Percentiles rank a stretch among this genome's conserved stretches.
phyloP scores from a whole-genome alignment of 2,329 filamentous ascomycete genomes.

The Saccharata proteae region DNA sequence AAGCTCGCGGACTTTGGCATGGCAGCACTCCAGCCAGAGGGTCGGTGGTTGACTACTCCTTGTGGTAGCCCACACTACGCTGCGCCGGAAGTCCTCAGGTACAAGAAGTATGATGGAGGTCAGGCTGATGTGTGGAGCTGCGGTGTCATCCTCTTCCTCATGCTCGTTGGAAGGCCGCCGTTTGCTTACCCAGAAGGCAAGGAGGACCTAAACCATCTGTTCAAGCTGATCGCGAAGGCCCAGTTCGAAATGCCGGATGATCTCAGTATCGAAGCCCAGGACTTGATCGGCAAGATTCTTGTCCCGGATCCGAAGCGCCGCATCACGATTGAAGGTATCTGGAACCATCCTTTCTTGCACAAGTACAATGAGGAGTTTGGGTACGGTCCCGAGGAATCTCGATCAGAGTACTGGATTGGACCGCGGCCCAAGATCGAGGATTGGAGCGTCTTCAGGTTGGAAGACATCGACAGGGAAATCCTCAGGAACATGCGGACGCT shows the following conservation, averaged over 20 bases:
- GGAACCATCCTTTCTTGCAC: constrained; percentile 73
- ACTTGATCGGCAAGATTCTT: constrained; percentile 70
- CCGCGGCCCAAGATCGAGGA: constrained; percentile 46
- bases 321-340: constrained; percentile 70
- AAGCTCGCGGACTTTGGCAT: constrained; percentile 98
- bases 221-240: constrained; percentile 44
- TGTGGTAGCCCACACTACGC: constrained; percentile 97
- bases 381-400: constrained; percentile 44
- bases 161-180: constrained; percentile 72
- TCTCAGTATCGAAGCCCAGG: constrained; percentile 55
- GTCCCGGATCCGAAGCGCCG: constrained; percentile 65
- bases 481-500: constrained; percentile 77
- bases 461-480: constrained; percentile 69
- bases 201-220: constrained; percentile 48
- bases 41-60: constrained; percentile 70
- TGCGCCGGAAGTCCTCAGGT: constrained; percentile 78
- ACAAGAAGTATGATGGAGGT: constrained; percentile 66
- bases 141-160: constrained; percentile 65
- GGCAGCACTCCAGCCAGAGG: constrained; percentile 78
- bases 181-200: constrained; percentile 46
- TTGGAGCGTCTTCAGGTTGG: constrained; percentile 47
- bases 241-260: constrained; percentile 34
- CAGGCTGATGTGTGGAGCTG: constrained; percentile 89
- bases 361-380: constrained; percentile 62
- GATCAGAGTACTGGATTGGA: constrained; percentile 39